A percentile compares a stretch with the other conserved stretches of the same genome.
Conservation (phyloP, 1,284 basidiomycete genomes). For the Cutaneotrichosporon curvatum region DNA sequence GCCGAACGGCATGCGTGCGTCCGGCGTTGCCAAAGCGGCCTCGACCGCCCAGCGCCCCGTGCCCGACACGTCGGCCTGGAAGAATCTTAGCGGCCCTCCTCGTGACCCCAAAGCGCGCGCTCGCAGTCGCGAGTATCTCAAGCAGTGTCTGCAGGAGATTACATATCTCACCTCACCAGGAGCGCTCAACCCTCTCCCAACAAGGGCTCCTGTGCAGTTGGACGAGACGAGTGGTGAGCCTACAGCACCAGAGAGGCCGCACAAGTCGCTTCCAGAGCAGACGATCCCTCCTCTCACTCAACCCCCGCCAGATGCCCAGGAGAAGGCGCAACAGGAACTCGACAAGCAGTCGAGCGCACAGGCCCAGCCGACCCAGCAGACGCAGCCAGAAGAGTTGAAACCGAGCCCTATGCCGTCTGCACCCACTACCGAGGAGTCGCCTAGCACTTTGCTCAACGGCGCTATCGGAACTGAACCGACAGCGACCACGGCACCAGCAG, state of each 20-base stretch:
- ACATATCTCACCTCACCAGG: conserved; percentile 93
- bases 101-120: conserved; percentile 85
- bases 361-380: background rate
- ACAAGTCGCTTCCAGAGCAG: conserved; percentile 35
- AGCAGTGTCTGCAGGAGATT: conserved; percentile 97
- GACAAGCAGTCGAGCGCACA: too few species aligned
- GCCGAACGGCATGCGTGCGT: conserved; percentile 24
- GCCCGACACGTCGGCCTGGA: conserved; percentile 49
- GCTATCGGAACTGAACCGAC: too few species aligned
- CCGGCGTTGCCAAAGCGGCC: conserved; percentile 18
- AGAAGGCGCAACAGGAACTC: conserved; percentile 3
- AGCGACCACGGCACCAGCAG: too few species aligned
- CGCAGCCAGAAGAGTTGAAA: background rate
- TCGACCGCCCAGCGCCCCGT: conserved; percentile 20
- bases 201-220: conserved; percentile 54
- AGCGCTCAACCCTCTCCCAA: conserved; percentile 92
- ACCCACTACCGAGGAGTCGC: too few species aligned
- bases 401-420: background rate
- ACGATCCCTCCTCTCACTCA: conserved; percentile 15
- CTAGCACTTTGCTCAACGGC: background rate
- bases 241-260: conserved; percentile 25
- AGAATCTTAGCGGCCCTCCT: conserved; percentile 62
- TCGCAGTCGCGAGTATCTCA: conserved; percentile 90
- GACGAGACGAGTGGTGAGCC: conserved; percentile 14
- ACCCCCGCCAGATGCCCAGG: background rate